These are phyloP conservation scores for Cercospora zeae-maydis DNA, from an alignment of 2,329 filamentous ascomycete genomes.

Conservation along the genomic window DNA sequence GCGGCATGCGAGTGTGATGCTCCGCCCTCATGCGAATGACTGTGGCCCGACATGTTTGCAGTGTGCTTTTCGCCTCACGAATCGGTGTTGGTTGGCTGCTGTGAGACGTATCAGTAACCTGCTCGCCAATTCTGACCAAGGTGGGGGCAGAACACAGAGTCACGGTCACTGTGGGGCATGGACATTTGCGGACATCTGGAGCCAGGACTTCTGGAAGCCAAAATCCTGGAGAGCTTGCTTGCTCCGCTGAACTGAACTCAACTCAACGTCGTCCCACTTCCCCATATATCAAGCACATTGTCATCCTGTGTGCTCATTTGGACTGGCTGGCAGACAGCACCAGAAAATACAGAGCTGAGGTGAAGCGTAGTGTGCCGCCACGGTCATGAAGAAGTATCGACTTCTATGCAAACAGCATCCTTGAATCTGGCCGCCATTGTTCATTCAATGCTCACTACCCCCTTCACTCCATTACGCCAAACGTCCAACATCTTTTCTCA, in stretches of 20 bases:
- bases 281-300: too few relatives aligned
- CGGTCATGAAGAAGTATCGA: not conserved
- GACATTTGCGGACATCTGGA: not conserved
- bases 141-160: not conserved
- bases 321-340: not conserved
- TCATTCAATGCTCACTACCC: not conserved
- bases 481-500: not conserved
- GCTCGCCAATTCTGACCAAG: not conserved
- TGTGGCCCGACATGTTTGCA: slow-evolving; percentile 25
- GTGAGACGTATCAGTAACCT: not conserved
- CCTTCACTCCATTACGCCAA: not conserved
- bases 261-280: too few relatives aligned
- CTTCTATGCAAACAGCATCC: not conserved
- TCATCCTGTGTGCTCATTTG: too few relatives aligned
- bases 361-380: not conserved
- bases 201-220: not conserved
- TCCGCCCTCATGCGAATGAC: slow-evolving; percentile 51
- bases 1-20: slow-evolving; percentile 37
- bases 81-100: not conserved
- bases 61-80: not conserved
- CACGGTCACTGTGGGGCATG: not conserved
- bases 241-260: too few relatives aligned
- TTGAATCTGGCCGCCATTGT: not conserved
- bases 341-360: not conserved
- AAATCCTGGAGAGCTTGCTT: not conserved